phyloP scores from a whole-genome alignment of 108 stramenopile species.

The Skeletonema tropicum region DNA sequence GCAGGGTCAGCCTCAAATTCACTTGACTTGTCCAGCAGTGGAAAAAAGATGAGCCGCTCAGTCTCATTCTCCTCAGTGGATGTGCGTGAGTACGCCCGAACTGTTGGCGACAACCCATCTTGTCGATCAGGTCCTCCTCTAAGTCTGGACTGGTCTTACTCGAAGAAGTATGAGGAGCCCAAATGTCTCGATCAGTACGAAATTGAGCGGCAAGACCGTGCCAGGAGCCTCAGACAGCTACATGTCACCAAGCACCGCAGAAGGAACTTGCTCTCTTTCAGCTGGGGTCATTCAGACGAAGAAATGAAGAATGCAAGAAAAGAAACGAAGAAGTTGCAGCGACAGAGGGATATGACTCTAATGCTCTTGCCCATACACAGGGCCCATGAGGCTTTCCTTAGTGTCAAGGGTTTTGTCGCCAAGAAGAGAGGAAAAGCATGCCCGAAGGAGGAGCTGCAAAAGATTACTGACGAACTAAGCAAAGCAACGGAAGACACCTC shows the following conservation, averaged over 20 bases:
- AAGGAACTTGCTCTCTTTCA: conserved; percentile 28
- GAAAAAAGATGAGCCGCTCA: conserved; percentile 20
- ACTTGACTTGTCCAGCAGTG: conserved; percentile 1
- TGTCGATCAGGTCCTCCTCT: conserved; percentile 33
- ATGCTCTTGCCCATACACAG: conserved; percentile 16
- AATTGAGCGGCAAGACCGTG: conserved; percentile 26
- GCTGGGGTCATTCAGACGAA: conserved; percentile 45
- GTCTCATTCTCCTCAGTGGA: conserved; percentile 44
- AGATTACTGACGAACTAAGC: neutral
- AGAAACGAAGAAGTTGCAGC: conserved; percentile 33
- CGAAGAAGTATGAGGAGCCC: conserved; percentile 23
- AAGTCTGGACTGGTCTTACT: conserved; percentile 43
- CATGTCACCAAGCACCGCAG: conserved; percentile 39
- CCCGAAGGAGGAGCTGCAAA: neutral
- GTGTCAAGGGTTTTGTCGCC: conserved; percentile 29
- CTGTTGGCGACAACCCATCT: conserved; percentile 44
- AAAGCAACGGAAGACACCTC: neutral
- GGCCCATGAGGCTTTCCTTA: conserved; percentile 23
- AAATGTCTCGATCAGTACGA: conserved; percentile 35
- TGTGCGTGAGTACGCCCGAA: conserved; percentile 47
- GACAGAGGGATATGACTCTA: conserved; percentile 31
- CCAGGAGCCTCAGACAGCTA: neutral
- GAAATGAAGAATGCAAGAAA: conserved; percentile 35
- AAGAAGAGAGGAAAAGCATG: conserved; percentile 16
- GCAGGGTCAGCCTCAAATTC: neutral